These are phyloP conservation scores for Pythium dissotocum DNA, from an alignment of 352 stramenopile species.

Conservation along the genomic window DNA sequence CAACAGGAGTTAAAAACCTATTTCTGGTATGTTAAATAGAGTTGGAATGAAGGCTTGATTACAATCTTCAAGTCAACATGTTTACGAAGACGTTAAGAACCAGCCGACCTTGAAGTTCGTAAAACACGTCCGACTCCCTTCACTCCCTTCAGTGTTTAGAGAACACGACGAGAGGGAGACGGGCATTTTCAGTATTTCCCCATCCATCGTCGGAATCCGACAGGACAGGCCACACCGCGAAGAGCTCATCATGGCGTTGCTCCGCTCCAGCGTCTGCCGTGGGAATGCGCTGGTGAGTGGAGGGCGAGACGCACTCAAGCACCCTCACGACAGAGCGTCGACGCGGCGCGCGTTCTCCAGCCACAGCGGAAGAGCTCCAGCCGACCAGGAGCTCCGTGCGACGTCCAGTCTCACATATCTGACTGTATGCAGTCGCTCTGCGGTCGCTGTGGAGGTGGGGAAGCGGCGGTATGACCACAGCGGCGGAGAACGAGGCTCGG, in stretches of 20 bases:
- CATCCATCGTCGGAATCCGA: neutral
- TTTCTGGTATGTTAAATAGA: neutral
- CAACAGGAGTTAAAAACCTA: neutral
- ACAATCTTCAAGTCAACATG: neutral
- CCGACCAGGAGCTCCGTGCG: neutral
- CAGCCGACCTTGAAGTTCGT: conserved; percentile 25
- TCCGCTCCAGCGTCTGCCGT: conserved; percentile 20
- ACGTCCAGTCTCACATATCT: neutral
- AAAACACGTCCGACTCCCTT: conserved; percentile 23
- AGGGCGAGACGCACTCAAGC: conserved; percentile 10
- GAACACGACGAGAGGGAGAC: conserved; percentile 25
- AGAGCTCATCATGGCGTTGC: conserved; percentile 25
- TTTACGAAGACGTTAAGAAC: conserved; percentile 2
- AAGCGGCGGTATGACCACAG: neutral
- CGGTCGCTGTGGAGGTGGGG: neutral
- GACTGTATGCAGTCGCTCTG: neutral
- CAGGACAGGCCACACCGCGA: neutral
- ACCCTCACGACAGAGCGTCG: conserved; percentile 23
- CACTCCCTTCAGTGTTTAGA: neutral
- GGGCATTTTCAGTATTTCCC: neutral
- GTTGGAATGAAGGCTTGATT: neutral
- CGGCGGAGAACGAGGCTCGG: neutral
- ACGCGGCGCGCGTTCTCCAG: conserved; percentile 22
- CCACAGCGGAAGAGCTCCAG: neutral
- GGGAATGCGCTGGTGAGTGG: conserved; percentile 13